A percentile compares a stretch with the other conserved stretches of the same genome.
phyloP scores from a whole-genome alignment of 106 monocot species.

The Phalaenopsis aphrodite region DNA sequence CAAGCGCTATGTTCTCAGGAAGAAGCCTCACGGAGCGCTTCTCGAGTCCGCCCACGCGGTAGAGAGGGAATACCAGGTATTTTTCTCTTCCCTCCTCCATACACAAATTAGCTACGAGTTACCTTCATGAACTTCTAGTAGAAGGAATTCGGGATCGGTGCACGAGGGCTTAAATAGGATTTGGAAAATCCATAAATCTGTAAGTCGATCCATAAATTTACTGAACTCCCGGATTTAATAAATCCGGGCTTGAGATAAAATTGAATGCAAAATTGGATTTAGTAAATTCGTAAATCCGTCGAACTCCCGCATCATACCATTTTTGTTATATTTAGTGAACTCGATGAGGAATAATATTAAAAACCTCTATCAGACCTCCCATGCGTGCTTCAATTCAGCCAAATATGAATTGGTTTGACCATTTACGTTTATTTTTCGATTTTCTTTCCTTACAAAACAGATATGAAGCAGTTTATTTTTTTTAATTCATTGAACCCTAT shows the following conservation, averaged over 20 bases:
- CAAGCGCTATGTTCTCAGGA: slow-evolving; percentile 77
- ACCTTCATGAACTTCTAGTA: not conserved
- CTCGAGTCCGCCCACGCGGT: slow-evolving; percentile 91
- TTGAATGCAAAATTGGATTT: too few species aligned
- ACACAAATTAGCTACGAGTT: not conserved
- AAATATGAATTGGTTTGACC: not conserved
- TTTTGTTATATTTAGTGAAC: too few species aligned
- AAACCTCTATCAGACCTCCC: not conserved
- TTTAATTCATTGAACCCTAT: not conserved
- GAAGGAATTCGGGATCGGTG: not conserved
- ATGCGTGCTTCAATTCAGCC: not conserved
- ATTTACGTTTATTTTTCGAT: not conserved
- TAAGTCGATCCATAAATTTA: too few species aligned
- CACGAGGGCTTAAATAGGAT: not conserved
- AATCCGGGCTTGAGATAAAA: too few species aligned
- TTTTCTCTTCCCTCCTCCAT: not conserved
- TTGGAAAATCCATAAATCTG: too few species aligned
- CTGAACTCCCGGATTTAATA: too few species aligned
- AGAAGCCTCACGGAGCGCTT: slow-evolving; percentile 79
- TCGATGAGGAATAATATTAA: too few species aligned
- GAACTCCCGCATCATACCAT: too few species aligned
- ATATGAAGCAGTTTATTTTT: not conserved
- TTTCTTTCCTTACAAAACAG: not conserved
- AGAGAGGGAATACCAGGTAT: slow-evolving; percentile 83
- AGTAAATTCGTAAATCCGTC: too few species aligned